A percentile compares a stretch with the other conserved stretches of the same genome.
phyloP scores from a whole-genome alignment of 768 basidiomycete species.

The Lactifluus hygrophoroides region DNA sequence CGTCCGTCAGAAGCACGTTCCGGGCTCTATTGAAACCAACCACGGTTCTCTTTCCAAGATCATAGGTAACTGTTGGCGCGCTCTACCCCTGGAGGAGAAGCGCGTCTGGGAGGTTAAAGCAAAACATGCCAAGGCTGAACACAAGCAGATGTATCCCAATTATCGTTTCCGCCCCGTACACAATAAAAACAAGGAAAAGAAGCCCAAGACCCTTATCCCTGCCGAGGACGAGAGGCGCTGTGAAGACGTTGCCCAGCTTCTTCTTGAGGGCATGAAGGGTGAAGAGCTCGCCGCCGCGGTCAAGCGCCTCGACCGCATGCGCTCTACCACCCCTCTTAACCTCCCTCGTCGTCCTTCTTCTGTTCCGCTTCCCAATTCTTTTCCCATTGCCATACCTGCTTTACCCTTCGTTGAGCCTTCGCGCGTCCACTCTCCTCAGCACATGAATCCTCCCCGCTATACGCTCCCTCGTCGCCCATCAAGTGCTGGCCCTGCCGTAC shows the following conservation, averaged over 20 bases:
- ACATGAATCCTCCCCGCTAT: conserved; percentile 8
- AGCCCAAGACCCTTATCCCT: conserved; percentile 11
- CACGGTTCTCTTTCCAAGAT: conserved; percentile 44
- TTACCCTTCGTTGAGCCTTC: conserved; percentile 16
- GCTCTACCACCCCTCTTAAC: conserved; percentile 14
- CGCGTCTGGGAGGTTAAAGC: conserved; percentile 65
- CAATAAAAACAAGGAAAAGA: conserved; percentile 40
- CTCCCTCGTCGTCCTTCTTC: conserved; percentile 20
- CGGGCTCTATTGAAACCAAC: conserved; percentile 42
- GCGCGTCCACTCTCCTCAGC: conserved; percentile 10
- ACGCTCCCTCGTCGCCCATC: conserved; percentile 21
- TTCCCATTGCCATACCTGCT: conserved; percentile 17
- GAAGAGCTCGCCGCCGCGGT: conserved; percentile 21
- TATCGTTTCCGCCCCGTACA: conserved; percentile 42
- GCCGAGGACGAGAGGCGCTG: conserved; percentile 21
- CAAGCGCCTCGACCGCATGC: conserved; percentile 18
- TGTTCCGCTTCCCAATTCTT: conserved; percentile 16
- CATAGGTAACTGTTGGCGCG: conserved; percentile 52
- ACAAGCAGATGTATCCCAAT: conserved; percentile 60
- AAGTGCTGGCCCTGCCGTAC: conserved; percentile 11
- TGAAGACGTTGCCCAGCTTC: conserved; percentile 19
- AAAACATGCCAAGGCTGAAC: conserved; percentile 64
- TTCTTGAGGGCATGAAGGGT: conserved; percentile 21
- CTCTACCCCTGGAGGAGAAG: conserved; percentile 63
- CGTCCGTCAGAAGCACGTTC: conserved; percentile 39